phyloP scores from a whole-genome alignment of 2,329 filamentous ascomycete genomes.

The Hawksworthiomyces lignivorus region DNA sequence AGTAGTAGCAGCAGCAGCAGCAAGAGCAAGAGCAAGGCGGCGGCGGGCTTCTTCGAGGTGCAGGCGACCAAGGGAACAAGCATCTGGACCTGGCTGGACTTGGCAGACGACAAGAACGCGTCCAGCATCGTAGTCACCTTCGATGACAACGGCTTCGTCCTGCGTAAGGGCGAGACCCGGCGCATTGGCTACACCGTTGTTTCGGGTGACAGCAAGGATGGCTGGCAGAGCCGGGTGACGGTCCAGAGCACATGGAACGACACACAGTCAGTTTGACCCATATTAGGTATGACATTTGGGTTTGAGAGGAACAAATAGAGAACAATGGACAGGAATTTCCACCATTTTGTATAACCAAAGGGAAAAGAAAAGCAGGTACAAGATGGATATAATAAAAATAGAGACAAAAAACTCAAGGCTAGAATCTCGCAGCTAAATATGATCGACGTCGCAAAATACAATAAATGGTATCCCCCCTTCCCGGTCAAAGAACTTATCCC shows the following conservation, averaged over 20 bases:
- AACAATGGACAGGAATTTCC: no score
- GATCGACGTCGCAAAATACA: no score
- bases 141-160: conserved; percentile 44
- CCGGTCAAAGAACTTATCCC: no score
- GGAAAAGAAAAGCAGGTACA: no score
- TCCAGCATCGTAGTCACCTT: conserved; percentile 41
- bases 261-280: conserved; percentile 10
- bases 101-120: conserved; percentile 25
- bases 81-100: conserved; percentile 48
- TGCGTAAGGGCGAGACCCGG: conserved; percentile 36
- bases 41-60: conserved; percentile 35
- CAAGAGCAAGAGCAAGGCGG: no score
- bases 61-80: conserved; percentile 39
- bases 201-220: conserved; percentile 24
- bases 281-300: background rate
- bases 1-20: background rate
- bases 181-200: conserved; percentile 37
- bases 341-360: no score
- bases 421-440: no score
- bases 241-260: conserved; percentile 46
- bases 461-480: no score
- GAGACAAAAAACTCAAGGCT: background rate
- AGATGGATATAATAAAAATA: background rate
- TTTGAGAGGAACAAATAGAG: no score
- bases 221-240: conserved; percentile 36